Evolutionary conservation across 352 stramenopile species (phyloP).

Genomic region (Phytopythium helicoides): DNA sequence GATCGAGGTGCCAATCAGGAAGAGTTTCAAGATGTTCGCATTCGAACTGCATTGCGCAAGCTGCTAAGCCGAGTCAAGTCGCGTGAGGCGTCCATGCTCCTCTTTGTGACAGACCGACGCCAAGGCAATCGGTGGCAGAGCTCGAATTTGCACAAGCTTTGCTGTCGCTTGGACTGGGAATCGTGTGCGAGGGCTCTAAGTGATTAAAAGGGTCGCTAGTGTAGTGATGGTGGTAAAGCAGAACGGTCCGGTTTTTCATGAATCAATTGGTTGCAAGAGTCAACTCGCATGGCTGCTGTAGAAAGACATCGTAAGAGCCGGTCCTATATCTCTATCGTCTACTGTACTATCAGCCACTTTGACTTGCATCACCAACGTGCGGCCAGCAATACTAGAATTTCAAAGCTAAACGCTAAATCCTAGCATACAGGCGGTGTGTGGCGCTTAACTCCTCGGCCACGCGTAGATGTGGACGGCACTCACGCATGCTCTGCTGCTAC

Average conservation of each 20-base stretch:
- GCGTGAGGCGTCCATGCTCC: slow-evolving; percentile 20
- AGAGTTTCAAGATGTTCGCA: background rate
- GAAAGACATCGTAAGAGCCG: no score
- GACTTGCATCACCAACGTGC: background rate
- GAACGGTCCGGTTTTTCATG: no score
- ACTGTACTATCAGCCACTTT: background rate
- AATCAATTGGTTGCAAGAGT: no score
- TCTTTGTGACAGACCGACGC: slow-evolving; percentile 27
- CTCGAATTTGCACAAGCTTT: slow-evolving; percentile 41
- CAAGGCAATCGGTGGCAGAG: slow-evolving; percentile 30
- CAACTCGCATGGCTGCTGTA: background rate
- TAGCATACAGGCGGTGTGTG: no score
- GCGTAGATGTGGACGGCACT: no score
- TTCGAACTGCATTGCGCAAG: slow-evolving; percentile 4
- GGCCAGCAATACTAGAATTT: no score
- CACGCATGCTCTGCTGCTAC: no score
- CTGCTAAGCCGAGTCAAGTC: slow-evolving; percentile 14
- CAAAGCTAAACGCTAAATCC: no score
- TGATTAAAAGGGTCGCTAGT: no score
- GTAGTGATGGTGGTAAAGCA: no score
- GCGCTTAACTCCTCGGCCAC: no score
- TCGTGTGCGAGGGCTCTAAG: background rate
- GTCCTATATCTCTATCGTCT: no score
- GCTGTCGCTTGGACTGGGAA: slow-evolving; percentile 36
- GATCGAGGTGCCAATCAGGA: background rate